These are phyloP conservation scores for Exophiala phaeomuriformis DNA, from an alignment of 2,329 filamentous ascomycete genomes.

Conservation along the genomic window DNA sequence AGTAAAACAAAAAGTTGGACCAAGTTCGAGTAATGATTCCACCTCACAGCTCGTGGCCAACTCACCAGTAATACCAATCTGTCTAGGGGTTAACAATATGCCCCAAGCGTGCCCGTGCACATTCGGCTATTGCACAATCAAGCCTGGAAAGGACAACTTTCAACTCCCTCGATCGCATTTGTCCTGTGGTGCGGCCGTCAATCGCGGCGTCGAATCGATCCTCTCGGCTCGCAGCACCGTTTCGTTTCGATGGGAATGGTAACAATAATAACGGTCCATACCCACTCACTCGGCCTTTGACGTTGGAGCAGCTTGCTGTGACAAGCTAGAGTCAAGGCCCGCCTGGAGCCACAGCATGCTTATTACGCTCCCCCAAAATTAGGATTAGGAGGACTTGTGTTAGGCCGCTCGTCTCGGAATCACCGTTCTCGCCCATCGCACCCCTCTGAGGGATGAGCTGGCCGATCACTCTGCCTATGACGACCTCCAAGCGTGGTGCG, in stretches of 20 bases:
- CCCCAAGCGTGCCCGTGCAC: neutral
- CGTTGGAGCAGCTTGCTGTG: neutral
- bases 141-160: neutral
- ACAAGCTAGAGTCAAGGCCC: neutral
- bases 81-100: neutral
- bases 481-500: neutral
- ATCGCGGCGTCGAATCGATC: neutral
- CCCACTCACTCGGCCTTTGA: neutral
- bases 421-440: slow-evolving; percentile 5
- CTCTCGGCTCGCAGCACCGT: neutral
- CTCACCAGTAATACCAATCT: too few species aligned
- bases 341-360: neutral
- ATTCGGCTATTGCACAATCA: neutral
- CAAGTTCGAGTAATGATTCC: neutral
- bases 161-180: neutral
- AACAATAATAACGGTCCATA: neutral
- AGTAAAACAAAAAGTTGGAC: neutral
- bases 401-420: neutral
- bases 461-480: slow-evolving; percentile 6
- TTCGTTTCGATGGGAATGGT: neutral
- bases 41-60: neutral
- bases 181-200: neutral
- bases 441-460: slow-evolving; percentile 1
- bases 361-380: neutral
- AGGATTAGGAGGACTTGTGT: neutral